These are phyloP conservation scores for Podosphaera xanthii DNA, from an alignment of 2,329 filamentous ascomycete species.

Conservation along the genomic window DNA sequence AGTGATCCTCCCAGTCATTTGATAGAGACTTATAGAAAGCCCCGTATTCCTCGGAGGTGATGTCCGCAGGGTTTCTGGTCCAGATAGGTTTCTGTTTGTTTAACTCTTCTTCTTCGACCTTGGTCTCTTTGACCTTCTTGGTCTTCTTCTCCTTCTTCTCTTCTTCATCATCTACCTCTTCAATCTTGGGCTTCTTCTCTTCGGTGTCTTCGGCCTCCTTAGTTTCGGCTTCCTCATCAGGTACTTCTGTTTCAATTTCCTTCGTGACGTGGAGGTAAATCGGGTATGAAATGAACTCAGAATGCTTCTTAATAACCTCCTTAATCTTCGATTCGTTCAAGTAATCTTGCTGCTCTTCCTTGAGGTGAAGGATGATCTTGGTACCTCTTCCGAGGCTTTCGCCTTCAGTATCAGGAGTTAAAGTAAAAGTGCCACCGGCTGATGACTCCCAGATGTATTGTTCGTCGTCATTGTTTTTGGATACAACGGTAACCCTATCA, in stretches of 20 bases:
- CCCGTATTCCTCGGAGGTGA: constrained; percentile 88
- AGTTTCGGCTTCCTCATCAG: constrained; percentile 73
- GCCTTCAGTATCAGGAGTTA: constrained; percentile 73
- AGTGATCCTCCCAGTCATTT: constrained; percentile 99
- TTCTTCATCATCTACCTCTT: constrained; percentile 77
- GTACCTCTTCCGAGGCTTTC: constrained; percentile 82
- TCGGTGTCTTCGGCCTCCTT: constrained; percentile 47
- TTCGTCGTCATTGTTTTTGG: constrained; percentile 99
- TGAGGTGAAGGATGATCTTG: constrained; percentile 95
- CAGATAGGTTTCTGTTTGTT: constrained; percentile 99
- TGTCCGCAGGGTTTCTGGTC: constrained; percentile 94
- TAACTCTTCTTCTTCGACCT: constrained; percentile 96
- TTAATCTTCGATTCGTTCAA: constrained; percentile 98
- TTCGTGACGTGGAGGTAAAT: constrained; percentile 99
- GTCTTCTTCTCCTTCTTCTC: constrained; percentile 91
- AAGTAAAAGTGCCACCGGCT: constrained; percentile 92
- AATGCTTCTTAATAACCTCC: constrained; percentile 99
- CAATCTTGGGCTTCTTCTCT: constrained; percentile 89
- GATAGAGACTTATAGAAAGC: constrained; percentile 99
- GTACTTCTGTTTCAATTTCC: constrained; percentile 97
- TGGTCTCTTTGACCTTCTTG: constrained; percentile 98
- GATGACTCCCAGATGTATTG: constrained; percentile 99
- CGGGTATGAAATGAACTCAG: constrained; percentile 99
- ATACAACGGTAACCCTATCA: constrained; percentile 84
- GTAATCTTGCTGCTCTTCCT: constrained; percentile 98